phyloP scores from a whole-genome alignment of 192 early-diverging fungal species.

The Helicostylum pulchrum region DNA sequence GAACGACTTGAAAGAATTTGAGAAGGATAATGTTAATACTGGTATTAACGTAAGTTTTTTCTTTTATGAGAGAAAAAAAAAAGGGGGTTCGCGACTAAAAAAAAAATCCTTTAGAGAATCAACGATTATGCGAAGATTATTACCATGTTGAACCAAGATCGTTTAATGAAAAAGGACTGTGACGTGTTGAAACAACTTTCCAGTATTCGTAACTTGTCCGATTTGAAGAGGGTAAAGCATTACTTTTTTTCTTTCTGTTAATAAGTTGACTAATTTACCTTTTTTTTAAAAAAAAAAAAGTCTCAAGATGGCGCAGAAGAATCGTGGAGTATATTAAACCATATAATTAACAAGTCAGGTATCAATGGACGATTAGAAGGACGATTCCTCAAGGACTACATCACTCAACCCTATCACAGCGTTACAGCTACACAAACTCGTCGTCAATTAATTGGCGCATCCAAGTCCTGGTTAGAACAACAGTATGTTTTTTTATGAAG shows the following conservation, averaged over 20 bases:
- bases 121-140: not conserved
- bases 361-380: not conserved
- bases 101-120: not conserved
- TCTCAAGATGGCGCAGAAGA: not conserved
- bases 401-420: not conserved
- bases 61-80: not conserved
- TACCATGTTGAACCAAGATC: not conserved
- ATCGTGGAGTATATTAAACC: conserved; percentile 5
- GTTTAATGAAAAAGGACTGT: not conserved
- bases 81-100: not conserved
- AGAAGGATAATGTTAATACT: not conserved
- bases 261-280: not conserved
- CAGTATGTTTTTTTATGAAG: conserved; percentile 33
- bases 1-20: not conserved
- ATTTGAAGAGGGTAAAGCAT: conserved; percentile 3
- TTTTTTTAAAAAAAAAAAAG: not conserved
- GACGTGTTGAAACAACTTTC: not conserved
- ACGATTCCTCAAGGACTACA: not conserved
- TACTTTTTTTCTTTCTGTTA: not conserved
- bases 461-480: conserved; percentile 51
- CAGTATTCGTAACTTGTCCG: not conserved
- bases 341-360: not conserved
- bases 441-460: conserved; percentile 28
- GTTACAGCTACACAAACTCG: not conserved
- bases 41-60: not conserved